Evolutionary conservation across 139 green algal species (phyloP).

Genomic region (Picochlorum costavermella): DNA sequence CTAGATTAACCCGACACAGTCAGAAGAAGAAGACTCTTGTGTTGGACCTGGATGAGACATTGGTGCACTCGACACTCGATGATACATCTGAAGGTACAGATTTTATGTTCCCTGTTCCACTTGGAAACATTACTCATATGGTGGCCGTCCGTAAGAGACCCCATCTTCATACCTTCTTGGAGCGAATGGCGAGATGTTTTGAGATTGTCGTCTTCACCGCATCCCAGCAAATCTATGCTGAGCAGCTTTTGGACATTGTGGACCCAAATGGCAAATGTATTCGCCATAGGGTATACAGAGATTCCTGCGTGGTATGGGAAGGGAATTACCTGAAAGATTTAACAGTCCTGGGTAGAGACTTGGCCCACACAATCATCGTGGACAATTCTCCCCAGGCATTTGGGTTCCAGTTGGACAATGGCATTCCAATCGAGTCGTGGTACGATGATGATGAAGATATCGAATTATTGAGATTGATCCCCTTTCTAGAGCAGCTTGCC

Average conservation of each 20-base stretch:
- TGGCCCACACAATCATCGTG: conserved; percentile 79
- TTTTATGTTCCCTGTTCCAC: conserved; percentile 71
- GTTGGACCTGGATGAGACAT: conserved; percentile 94
- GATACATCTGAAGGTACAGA: conserved; percentile 41
- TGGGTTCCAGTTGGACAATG: conserved; percentile 84
- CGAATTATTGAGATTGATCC: conserved; percentile 77
- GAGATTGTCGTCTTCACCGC: conserved; percentile 81
- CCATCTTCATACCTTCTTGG: conserved; percentile 60
- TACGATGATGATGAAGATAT: conserved; percentile 79
- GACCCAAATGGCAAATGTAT: conserved; percentile 64
- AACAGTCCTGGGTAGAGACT: conserved; percentile 77
- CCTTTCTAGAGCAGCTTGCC: conserved; percentile 77
- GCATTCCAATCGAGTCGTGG: conserved; percentile 91
- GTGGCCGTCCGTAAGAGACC: conserved; percentile 62
- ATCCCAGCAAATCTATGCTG: conserved; percentile 63
- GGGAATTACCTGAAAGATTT: conserved; percentile 90
- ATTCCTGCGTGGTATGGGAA: conserved; percentile 84
- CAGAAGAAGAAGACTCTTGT: conserved; percentile 60
- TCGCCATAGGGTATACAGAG: conserved; percentile 83
- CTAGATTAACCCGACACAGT: conserved; percentile 30
- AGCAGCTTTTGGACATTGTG: conserved; percentile 72
- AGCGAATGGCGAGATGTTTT: conserved; percentile 54
- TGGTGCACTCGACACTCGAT: conserved; percentile 83
- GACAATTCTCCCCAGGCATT: conserved; percentile 72
- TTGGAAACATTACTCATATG: conserved; percentile 57